Evolutionary conservation across 1,284 basidiomycete species (phyloP), one percentile per base, ranked within the genome.

Genomic region (Cutaneotrichosporon sp.): DNA sequence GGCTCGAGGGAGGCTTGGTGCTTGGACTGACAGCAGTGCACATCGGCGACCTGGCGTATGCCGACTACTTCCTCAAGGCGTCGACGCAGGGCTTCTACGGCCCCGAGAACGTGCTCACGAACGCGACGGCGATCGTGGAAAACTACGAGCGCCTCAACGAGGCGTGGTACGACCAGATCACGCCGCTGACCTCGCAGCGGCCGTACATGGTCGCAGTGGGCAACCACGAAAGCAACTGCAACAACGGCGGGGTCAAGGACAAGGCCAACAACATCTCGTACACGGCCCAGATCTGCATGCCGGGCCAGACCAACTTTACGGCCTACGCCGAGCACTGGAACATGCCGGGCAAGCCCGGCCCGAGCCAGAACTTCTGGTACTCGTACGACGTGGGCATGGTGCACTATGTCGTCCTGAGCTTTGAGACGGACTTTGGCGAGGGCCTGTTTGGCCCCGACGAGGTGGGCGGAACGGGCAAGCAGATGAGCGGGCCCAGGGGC

Each of bases 141-240:
- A 36, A 59, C 27, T 76, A 76, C 65, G 75, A 76, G 60, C 45
- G 54, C 14, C 64, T 72, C 36, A 69, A 66, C 58, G 72, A 75
- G 60, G 64, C 68, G 46, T 75, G 72, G 64, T 76, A 71, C 59
- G 74, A 75, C 56, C 62, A 75, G 66, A 66, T 76, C 60, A 59
- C 54, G 5, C 65, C 67, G 1, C 58, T 73, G 60, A 65, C 69
- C 10, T 60, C 73, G 11, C 54, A 51, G 36, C 65, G 66, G 60
- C 59, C 74, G 5, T 76, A 73, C 71, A 68, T 72, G 68, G 65
- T 69, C 47, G 62, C 65, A 3, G 67, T 65, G 8, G 72, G 70
- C 38, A 71, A 74, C 62, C 69, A 72, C 64, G 69, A 74, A 60
- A 56, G 61, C 25, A 69, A 70, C 61, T 70, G 67, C 59, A 57